Evolutionary conservation across 306 rosid genomes (phyloP).

Genomic region (Prunus persica): Prunus_persica_NCBIv2 NC_034010.1:2759001-2759500

Average conservation of each 20-base stretch:
- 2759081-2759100: constrained; percentile 34
- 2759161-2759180: constrained; percentile 45
- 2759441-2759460: not conserved
- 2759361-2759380: not conserved
- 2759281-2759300: constrained; percentile 28
- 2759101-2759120: constrained; percentile 29
- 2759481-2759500: constrained; percentile 7
- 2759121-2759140: constrained; percentile 33
- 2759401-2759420: not conserved
- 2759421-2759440: constrained; percentile 9
- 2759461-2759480: not conserved
- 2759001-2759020: constrained; percentile 43
- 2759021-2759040: constrained; percentile 44
- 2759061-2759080: constrained; percentile 29
- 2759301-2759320: constrained; percentile 25
- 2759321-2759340: constrained; percentile 12
- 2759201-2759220: constrained; percentile 1
- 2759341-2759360: not conserved
- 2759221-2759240: constrained; percentile 15
- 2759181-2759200: constrained; percentile 13
- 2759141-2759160: constrained; percentile 49
- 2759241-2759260: constrained; percentile 30
- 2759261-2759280: constrained; percentile 34
- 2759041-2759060: constrained; percentile 31
- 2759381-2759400: not conserved